These are phyloP conservation scores for Botrytis paeoniae DNA, from an alignment of 2,329 filamentous ascomycete species.

Conservation along the genomic window DNA sequence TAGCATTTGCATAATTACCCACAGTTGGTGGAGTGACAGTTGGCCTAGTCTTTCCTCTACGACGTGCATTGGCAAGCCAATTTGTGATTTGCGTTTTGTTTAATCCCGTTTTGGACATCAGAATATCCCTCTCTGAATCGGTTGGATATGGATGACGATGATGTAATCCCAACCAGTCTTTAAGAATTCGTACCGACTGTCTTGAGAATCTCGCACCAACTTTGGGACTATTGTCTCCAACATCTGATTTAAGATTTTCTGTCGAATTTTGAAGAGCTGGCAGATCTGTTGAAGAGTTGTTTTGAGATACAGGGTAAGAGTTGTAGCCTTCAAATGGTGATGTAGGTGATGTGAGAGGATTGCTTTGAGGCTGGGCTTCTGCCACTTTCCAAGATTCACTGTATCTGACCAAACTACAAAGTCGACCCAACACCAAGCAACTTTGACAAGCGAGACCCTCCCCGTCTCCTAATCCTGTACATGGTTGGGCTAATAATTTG, in stretches of 20 bases:
- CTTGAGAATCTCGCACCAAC: constrained; percentile 74
- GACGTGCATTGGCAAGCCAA: constrained; percentile 87
- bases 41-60: constrained; percentile 72
- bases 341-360: constrained; percentile 15
- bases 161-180: constrained; percentile 80
- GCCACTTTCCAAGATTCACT: constrained; percentile 18
- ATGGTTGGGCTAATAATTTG: constrained; percentile 24
- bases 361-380: not conserved
- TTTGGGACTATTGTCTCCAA: constrained; percentile 48
- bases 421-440: constrained; percentile 25
- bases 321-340: constrained; percentile 21
- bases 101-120: constrained; percentile 76
- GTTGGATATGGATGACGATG: constrained; percentile 82
- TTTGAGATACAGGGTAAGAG: constrained; percentile 20
- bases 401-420: constrained; percentile 25
- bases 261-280: constrained; percentile 44
- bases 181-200: constrained; percentile 75
- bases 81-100: constrained; percentile 83
- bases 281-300: constrained; percentile 26
- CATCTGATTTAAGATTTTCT: constrained; percentile 59
- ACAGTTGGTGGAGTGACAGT: constrained; percentile 67
- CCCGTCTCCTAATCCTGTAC: constrained; percentile 25
- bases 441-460: constrained; percentile 24
- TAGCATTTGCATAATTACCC: constrained; percentile 57
- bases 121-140: constrained; percentile 77